Percentiles rank a stretch among this genome's conserved stretches.
phyloP scores from a whole-genome alignment of 176 grass and related monocot species.

The Pontederia paniculata region DNA sequence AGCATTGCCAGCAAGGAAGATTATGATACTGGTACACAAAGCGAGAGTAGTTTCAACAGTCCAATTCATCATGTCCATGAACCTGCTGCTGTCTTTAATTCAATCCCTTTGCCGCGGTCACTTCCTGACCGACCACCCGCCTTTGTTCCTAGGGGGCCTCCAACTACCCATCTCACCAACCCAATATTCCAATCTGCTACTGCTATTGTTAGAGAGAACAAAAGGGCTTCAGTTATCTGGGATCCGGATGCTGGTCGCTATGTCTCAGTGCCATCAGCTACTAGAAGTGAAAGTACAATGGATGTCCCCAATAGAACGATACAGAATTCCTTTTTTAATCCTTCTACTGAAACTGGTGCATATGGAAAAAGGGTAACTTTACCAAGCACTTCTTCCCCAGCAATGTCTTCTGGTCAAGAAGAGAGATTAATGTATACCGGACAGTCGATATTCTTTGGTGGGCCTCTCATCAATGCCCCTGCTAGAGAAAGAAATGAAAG shows the following conservation, averaged over 20 bases:
- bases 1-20: constrained; percentile 82
- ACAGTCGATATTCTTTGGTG: constrained; percentile 88
- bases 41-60: constrained; percentile 66
- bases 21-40: constrained; percentile 64
- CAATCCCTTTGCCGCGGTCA: constrained; percentile 28
- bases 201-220: constrained; percentile 47
- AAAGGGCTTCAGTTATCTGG: constrained; percentile 70
- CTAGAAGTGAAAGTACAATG: constrained; percentile 23
- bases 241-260: constrained; percentile 96
- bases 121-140: constrained; percentile 23
- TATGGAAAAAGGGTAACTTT: constrained; percentile 27
- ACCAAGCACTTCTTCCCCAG: constrained; percentile 27
- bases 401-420: constrained; percentile 19
- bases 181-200: constrained; percentile 83
- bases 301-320: constrained; percentile 27
- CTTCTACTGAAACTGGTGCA: constrained; percentile 26
- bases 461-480: constrained; percentile 51
- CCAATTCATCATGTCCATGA: constrained; percentile 51
- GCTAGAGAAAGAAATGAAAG: constrained; percentile 23
- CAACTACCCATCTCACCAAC: constrained; percentile 44
- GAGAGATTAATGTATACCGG: constrained; percentile 66
- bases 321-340: constrained; percentile 28
- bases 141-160: constrained; percentile 23
- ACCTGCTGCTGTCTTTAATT: constrained; percentile 22
- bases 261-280: constrained; percentile 45